Base-by-base conservation (phyloP, 78 protist genomes). In the Pigoraptor vietnamica region DNA sequence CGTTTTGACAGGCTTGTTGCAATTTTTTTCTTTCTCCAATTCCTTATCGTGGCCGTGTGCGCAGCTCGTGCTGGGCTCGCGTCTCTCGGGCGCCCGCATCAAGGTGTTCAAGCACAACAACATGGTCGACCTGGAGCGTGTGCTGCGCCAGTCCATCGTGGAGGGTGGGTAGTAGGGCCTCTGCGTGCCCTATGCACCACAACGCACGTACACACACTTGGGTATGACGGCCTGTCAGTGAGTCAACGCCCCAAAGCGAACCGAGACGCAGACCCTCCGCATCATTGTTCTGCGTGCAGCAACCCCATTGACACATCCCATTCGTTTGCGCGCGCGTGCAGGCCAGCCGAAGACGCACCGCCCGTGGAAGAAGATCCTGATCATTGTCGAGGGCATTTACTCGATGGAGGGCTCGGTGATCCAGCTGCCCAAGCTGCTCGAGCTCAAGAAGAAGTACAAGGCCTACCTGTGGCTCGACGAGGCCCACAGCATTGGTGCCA, bases 401-500 rank as follows among this genome's bases (percentile, higher is more conserved):
- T 83, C 39, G 23, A 99, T 99, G 99, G 99, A 98, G 82, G 99
- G 99, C n/a, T 95, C 94, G 34, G 91, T 97, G 37, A 33, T 87
- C 82, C n/a, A 36, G 24, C 95, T 99, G 32, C 92, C 93, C 34
- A 96, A 94, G 67, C 94, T 98, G 36, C 90, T 98, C 23, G 95
- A 87, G 9, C 88, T 99, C 48, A 98, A 97, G 95, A 97, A 99
- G 93, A 96, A 96, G 90, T 99, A 98, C 95, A 92, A 92, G 89
- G 93, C 93, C 25, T 98, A 97, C 92, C 81, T 99, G 24, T 99
- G 97, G 90, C 90, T 99, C 79, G 99, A 99, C 93, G 99, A 99
- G 94, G 99, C 99, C 0, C 99, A 99, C 91, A 95, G 98, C 33
- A 98, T 99, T 90, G 99, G 99, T 33, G 99, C 99, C 0, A 79